These are phyloP conservation scores for Staphylotrichum longicolle DNA, from an alignment of 495 filamentous ascomycete genomes.

Conservation along the genomic window DNA sequence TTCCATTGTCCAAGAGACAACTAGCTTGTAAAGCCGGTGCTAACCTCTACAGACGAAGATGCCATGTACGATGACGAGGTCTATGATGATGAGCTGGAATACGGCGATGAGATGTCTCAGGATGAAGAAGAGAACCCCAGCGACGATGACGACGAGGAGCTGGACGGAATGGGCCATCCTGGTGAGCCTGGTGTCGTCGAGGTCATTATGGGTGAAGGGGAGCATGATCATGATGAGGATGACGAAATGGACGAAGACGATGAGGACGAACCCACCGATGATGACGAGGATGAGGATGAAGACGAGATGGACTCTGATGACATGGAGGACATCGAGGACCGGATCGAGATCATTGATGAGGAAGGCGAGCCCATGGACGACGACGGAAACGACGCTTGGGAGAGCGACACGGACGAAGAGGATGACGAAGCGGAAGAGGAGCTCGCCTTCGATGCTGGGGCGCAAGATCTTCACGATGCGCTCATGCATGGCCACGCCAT, in stretches of 20 bases:
- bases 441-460: constrained; percentile 48
- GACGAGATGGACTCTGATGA: constrained; percentile 49
- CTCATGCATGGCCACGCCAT: constrained; percentile 40
- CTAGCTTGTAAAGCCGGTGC: constrained; percentile 3
- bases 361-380: constrained; percentile 52
- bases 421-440: constrained; percentile 55
- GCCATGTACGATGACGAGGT: constrained; percentile 79
- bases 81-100: constrained; percentile 87
- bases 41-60: constrained; percentile 54
- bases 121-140: constrained; percentile 87
- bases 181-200: constrained; percentile 75
- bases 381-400: constrained; percentile 50
- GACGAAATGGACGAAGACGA: constrained; percentile 67
- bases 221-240: constrained; percentile 65
- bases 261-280: constrained; percentile 50
- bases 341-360: constrained; percentile 58
- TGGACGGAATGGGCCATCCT: constrained; percentile 70
- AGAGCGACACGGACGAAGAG: constrained; percentile 58
- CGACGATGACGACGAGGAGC: constrained; percentile 83
- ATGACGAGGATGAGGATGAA: constrained; percentile 55
- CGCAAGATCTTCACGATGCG: constrained; percentile 44
- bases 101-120: constrained; percentile 73
- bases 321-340: constrained; percentile 53
- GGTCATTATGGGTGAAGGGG: constrained; percentile 80
- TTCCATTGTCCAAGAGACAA: background rate